Conservation (phyloP, 305 asterid species). For the Rubia peregrina region DNA sequence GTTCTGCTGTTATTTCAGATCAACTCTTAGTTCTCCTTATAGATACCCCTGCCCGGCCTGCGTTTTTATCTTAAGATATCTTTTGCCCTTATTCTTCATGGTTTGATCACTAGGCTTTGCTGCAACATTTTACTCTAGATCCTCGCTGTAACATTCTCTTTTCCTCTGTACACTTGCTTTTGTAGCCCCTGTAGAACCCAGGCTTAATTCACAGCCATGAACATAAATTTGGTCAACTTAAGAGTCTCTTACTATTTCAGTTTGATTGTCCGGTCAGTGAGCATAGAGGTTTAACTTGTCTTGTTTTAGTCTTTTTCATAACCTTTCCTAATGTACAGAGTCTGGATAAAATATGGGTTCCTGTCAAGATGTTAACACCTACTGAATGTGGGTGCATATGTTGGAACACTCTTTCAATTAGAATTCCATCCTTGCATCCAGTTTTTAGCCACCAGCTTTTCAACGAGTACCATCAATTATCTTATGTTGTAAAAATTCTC, state of each 20-base stretch:
- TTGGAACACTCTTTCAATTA: background rate
- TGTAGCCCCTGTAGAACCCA: background rate
- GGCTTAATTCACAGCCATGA: background rate
- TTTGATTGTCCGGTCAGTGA: background rate
- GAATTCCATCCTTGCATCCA: background rate
- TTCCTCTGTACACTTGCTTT: background rate
- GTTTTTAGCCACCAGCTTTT: background rate
- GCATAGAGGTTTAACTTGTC: background rate
- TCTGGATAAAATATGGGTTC: background rate
- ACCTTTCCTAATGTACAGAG: background rate
- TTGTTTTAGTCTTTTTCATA: background rate
- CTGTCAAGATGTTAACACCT: background rate
- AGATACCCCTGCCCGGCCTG: background rate
- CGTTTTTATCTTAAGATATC: background rate
- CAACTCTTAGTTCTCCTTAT: background rate
- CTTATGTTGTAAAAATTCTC: constrained; percentile 19
- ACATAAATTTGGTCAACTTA: background rate
- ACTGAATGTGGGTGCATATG: background rate
- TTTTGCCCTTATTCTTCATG: background rate
- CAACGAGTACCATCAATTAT: background rate
- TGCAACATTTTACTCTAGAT: background rate
- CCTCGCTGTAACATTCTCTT: background rate
- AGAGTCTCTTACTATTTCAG: background rate
- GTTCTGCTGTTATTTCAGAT: background rate
- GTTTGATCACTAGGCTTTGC: background rate